phyloP scores from a whole-genome alignment of 2,329 filamentous ascomycete species.

The Colletotrichum echinochloae region DNA sequence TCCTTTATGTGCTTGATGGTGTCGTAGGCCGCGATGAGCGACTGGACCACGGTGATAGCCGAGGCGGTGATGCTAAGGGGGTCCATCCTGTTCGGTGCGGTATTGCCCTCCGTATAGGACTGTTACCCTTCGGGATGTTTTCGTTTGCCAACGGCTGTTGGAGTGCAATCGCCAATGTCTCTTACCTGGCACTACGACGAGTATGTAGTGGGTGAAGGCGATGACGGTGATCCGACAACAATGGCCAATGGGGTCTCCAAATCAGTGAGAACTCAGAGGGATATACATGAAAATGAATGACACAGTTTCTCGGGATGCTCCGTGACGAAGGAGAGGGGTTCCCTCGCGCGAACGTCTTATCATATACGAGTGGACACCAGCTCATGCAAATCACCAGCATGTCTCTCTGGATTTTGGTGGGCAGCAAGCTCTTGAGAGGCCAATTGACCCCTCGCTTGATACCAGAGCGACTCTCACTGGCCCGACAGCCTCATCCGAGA shows the following conservation, averaged over 20 bases:
- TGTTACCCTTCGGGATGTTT: background rate
- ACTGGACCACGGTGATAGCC: conserved; percentile 20
- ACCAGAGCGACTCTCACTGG: background rate
- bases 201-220: background rate
- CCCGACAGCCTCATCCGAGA: background rate
- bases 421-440: background rate
- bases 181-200: background rate
- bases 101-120: background rate
- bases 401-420: background rate
- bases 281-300: no score
- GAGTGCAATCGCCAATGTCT: no score
- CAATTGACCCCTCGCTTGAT: background rate
- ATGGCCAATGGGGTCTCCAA: background rate
- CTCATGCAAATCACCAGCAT: background rate
- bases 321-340: background rate
- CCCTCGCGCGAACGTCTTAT: background rate
- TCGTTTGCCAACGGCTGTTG: background rate
- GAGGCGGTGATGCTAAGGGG: conserved; percentile 19
- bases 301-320: background rate
- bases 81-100: background rate
- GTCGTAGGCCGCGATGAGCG: conserved; percentile 10
- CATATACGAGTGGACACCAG: background rate
- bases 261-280: no score
- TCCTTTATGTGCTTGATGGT: conserved; percentile 16
- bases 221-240: background rate